Conservation (phyloP, 805 yeast genomes). For the Schwanniomyces polymorphus region DNA sequence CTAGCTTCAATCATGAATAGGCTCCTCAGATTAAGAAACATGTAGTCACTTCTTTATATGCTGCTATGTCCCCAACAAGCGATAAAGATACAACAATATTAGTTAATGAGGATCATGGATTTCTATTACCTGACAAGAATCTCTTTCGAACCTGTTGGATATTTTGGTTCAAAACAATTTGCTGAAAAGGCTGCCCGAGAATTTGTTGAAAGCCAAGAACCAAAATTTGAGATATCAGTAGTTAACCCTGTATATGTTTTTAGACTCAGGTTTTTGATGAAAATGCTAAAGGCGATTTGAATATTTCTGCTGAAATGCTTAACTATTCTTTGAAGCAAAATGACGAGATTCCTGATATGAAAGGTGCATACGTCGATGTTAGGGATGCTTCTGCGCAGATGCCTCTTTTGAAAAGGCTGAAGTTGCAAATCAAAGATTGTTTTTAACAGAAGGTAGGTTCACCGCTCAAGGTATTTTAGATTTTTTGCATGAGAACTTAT, state of each 20-base stretch:
- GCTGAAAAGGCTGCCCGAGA: conserved; percentile 63
- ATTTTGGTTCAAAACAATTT: conserved; percentile 47
- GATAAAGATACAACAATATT: not conserved
- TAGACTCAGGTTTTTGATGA: conserved; percentile 50
- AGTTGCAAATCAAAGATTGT: conserved; percentile 30
- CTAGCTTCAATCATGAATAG: conserved; percentile 45
- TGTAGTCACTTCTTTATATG: conserved; percentile 54
- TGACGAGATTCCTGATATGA: conserved; percentile 45
- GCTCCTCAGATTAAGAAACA: conserved; percentile 45
- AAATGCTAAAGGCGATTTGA: conserved; percentile 19
- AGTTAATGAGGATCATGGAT: conserved; percentile 38
- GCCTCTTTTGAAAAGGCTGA: conserved; percentile 46
- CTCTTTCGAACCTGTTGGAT: conserved; percentile 25
- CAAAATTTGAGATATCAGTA: conserved; percentile 36
- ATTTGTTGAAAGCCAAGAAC: conserved; percentile 39
- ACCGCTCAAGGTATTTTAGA: conserved; percentile 21
- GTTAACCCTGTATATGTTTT: conserved; percentile 47
- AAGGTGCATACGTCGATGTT: conserved; percentile 60
- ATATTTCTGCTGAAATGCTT: conserved; percentile 26
- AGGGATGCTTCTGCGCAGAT: conserved; percentile 62
- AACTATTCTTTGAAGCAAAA: conserved; percentile 19
- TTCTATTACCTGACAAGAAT: conserved; percentile 31
- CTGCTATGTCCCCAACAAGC: conserved; percentile 31
- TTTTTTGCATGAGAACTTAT: conserved; percentile 19
- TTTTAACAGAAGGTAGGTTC: conserved; percentile 15